Evolutionary conservation across 768 basidiomycete species (phyloP).

Genomic region (Trametes elegans): DNA sequence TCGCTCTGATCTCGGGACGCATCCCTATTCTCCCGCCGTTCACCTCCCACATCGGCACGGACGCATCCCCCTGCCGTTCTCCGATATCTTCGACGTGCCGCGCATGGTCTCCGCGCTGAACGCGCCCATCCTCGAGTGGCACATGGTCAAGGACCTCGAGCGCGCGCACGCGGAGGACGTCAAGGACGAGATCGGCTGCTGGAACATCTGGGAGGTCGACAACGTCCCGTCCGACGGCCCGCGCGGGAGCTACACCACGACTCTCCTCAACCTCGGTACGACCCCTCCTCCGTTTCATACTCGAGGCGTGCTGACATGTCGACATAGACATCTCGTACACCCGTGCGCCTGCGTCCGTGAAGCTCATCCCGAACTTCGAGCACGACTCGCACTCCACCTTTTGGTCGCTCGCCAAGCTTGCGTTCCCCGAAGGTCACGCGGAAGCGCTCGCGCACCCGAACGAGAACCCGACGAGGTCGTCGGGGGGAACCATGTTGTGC

Average conservation of each 20-base stretch:
- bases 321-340: slow-evolving; percentile 35
- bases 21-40: slow-evolving; percentile 39
- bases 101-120: slow-evolving; percentile 25
- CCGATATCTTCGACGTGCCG: slow-evolving; percentile 40
- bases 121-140: slow-evolving; percentile 39
- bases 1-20: slow-evolving; percentile 34
- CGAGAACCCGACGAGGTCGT: slow-evolving; percentile 21
- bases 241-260: slow-evolving; percentile 23
- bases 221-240: slow-evolving; percentile 17
- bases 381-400: slow-evolving; percentile 32
- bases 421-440: slow-evolving; percentile 28
- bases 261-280: slow-evolving; percentile 29
- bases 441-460: slow-evolving; percentile 16
- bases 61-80: slow-evolving; percentile 31
- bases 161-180: slow-evolving; percentile 3
- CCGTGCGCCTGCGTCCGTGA: slow-evolving; percentile 27
- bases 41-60: slow-evolving; percentile 32
- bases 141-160: slow-evolving; percentile 34
- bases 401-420: slow-evolving; percentile 31
- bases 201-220: slow-evolving; percentile 36
- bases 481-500: slow-evolving; percentile 18
- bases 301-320: background rate
- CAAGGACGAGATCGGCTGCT: slow-evolving; percentile 38
- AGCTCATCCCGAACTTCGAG: slow-evolving; percentile 27
- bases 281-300: background rate